Conservation (phyloP, 805 yeast species). For the Cyberlindnera galapagoensis region DNA sequence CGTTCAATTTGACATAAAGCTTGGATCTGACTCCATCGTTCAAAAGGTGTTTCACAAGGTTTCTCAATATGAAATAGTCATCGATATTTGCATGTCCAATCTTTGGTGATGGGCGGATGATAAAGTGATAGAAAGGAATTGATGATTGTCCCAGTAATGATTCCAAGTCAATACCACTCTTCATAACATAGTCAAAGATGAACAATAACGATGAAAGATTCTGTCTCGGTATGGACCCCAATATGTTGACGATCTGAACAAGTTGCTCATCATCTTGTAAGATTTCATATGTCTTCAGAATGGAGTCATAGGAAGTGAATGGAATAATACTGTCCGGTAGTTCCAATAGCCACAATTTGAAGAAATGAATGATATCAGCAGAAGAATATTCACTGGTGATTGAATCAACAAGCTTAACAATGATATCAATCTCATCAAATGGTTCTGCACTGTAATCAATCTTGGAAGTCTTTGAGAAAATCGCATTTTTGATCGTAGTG, state of each 20-base stretch:
- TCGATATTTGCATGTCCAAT: conserved; percentile 2
- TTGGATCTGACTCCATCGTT: conserved; percentile 5
- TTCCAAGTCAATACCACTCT: conserved; percentile 4
- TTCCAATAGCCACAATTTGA: conserved; percentile 52
- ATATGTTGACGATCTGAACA: conserved; percentile 5
- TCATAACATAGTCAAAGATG: conserved; percentile 16
- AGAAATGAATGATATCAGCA: conserved; percentile 29
- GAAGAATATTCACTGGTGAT: too few relatives aligned
- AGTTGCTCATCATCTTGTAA: conserved; percentile 6
- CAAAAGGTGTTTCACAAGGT: conserved; percentile 13
- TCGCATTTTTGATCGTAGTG: conserved; percentile 11
- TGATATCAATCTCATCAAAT: not conserved
- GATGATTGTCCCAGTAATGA: conserved; percentile 4
- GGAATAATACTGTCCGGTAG: conserved; percentile 54
- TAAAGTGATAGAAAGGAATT: conserved; percentile 22
- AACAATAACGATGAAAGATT: conserved; percentile 21
- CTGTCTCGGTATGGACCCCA: conserved; percentile 26
- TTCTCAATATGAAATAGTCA: conserved; percentile 8
- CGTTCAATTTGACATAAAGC: conserved; percentile 11
- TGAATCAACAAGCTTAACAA: conserved; percentile 4
- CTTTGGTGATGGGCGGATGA: conserved; percentile 22
- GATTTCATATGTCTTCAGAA: conserved; percentile 11
- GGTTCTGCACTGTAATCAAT: not conserved
- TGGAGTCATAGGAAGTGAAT: conserved; percentile 23
- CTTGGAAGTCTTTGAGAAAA: conserved; percentile 1